Evolutionary conservation across 768 basidiomycete genomes (phyloP).

Genomic region (Sistotremastrum suecicum): DNA sequence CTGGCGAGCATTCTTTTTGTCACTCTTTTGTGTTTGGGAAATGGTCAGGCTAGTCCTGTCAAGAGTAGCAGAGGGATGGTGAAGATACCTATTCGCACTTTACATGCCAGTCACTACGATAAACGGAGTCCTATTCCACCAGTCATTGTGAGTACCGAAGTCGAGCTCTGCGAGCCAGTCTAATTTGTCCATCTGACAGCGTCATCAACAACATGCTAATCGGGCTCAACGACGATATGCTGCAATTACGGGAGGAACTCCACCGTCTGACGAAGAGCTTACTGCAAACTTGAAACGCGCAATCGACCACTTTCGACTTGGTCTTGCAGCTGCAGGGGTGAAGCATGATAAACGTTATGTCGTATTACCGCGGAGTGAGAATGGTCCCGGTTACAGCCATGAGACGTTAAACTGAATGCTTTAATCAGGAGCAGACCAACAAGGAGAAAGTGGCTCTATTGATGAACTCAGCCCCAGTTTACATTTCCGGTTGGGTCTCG

Average conservation of each 20-base stretch:
- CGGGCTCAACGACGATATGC: constrained; percentile 49
- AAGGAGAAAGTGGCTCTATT: background rate
- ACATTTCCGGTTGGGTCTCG: too few relatives aligned
- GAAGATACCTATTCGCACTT: too few relatives aligned
- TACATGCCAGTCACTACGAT: too few relatives aligned
- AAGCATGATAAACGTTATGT: constrained; percentile 1
- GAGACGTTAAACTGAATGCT: background rate
- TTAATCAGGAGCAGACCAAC: constrained; percentile 4
- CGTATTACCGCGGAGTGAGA: background rate
- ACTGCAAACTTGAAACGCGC: constrained; percentile 19
- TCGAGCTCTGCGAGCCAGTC: constrained; percentile 26
- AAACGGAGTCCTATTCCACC: too few relatives aligned
- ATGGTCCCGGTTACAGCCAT: background rate
- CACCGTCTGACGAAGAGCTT: constrained; percentile 35
- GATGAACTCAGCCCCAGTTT: too few relatives aligned
- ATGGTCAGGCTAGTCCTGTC: too few relatives aligned
- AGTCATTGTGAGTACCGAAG: constrained; percentile 13
- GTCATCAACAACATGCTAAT: constrained; percentile 59
- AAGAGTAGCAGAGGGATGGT: too few relatives aligned
- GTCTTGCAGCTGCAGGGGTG: constrained; percentile 2
- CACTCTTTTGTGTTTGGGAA: too few relatives aligned
- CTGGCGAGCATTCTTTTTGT: too few relatives aligned
- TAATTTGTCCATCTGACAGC: constrained; percentile 25
- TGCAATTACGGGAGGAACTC: constrained; percentile 47
- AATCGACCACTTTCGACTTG: too few relatives aligned